Conservation (phyloP, 2,329 filamentous ascomycete genomes). For the Metarhizium sp. region DNA sequence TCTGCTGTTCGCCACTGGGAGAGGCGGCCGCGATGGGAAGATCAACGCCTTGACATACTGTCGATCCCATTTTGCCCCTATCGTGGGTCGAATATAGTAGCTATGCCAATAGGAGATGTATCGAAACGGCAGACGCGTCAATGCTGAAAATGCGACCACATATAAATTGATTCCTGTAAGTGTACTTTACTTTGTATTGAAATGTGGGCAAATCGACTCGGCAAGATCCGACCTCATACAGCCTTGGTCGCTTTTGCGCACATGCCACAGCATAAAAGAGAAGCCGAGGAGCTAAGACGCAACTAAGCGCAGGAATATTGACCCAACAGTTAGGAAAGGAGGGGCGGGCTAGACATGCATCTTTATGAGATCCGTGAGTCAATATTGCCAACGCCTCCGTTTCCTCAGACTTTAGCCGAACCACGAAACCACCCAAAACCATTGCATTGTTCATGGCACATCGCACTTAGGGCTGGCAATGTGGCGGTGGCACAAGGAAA, state of each 20-base stretch:
- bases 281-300: neutral
- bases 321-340: neutral
- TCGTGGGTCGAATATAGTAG: neutral
- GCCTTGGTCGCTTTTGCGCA: neutral
- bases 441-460: constrained; percentile 1
- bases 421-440: neutral
- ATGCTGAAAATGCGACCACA: neutral
- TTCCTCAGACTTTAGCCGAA: neutral
- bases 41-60: neutral
- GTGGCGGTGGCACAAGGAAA: neutral
- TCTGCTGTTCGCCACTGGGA: neutral
- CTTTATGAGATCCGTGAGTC: constrained; percentile 4
- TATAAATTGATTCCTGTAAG: neutral
- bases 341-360: neutral
- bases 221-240: neutral
- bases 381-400: neutral
- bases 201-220: neutral
- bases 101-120: neutral
- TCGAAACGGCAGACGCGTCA: neutral
- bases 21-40: neutral
- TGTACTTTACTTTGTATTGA: neutral
- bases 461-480: neutral
- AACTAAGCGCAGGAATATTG: neutral
- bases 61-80: neutral
- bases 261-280: neutral